Base-by-base conservation (phyloP, 2,329 filamentous ascomycete genomes). In the Cyphellophora attinorum region DNA sequence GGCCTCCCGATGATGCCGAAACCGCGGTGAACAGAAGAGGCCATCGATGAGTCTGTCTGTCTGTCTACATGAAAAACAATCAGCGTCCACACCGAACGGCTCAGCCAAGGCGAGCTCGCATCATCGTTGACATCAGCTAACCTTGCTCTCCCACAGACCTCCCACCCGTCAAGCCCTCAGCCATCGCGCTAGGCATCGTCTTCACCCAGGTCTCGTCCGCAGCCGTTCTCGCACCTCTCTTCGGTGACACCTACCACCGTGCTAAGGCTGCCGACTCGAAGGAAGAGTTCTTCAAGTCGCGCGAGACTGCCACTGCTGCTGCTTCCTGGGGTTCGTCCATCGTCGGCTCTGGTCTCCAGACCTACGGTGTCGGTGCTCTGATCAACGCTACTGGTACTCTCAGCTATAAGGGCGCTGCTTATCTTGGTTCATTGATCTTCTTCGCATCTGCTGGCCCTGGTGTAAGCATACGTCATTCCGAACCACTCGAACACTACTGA, bases 351-450 rank as follows among this genome's bases (percentile, higher is more conserved):
- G 85, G 81, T 40, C 65, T 95, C 41, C 86, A 94, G 70, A 76
- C 81, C 44, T 94, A 94, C 56, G 86, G 85, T 57, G 81, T 94
- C 45, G 86, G 80, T 50, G 86, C 86, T 43, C 69, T 94, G 49
- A 82, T 89, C 72, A 96, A 96, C 62, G 86, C 88, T 48, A 96
- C 89, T 27, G 88, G 85, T 48, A 95, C 89, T 35, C 72, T 96
- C 46, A 86, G 76, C 67, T 96, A 96, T 73, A 96, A 94, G 76
- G 91, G 91, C 51, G 86, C 91, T 45, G 85, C 89, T 37, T 96
- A 95, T 68, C 72, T 96, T 42, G 91, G 91, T 49, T 73, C 73
- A 41, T 69, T 96, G 59, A 82, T 96, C 70, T 96, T 96, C 73
- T 73, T 86, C 47, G 89, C 89, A 50, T 88, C 80, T 50, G 19